Percentiles rank a stretch among this genome's conserved stretches.
Conservation (phyloP, 805 yeast genomes). For the Wickerhamomyces pijperi region DNA sequence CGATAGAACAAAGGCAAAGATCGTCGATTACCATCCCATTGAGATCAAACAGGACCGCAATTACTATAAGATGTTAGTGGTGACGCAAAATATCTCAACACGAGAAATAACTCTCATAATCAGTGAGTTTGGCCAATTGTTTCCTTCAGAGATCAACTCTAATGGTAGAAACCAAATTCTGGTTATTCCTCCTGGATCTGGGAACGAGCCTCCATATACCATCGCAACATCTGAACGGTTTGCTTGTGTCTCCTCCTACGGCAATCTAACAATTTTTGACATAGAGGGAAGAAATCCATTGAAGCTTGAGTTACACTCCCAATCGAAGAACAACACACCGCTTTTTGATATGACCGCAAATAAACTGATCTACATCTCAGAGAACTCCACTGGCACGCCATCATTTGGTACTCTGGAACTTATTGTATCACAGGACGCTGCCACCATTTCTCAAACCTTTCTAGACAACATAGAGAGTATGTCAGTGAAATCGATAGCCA, state of each 20-base stretch:
- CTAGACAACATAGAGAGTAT: too few relatives aligned
- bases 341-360: slow-evolving; percentile 31
- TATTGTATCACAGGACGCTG: too few relatives aligned
- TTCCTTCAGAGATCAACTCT: slow-evolving; percentile 2
- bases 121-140: slow-evolving; percentile 15
- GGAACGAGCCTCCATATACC: slow-evolving; percentile 16
- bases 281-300: slow-evolving; percentile 9
- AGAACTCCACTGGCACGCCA: too few relatives aligned
- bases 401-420: too few relatives aligned
- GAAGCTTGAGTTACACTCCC: too few relatives aligned
- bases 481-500: slow-evolving; percentile 3
- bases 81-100: not conserved
- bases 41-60: slow-evolving; percentile 12
- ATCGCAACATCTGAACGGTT: slow-evolving; percentile 11
- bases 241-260: slow-evolving; percentile 20
- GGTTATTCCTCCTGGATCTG: slow-evolving; percentile 18
- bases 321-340: too few relatives aligned
- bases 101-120: slow-evolving; percentile 7
- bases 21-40: slow-evolving; percentile 18
- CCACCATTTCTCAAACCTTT: too few relatives aligned
- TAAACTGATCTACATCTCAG: slow-evolving; percentile 27
- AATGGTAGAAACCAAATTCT: slow-evolving; percentile 4
- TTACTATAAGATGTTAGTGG: slow-evolving; percentile 14
- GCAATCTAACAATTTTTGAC: slow-evolving; percentile 18
- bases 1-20: slow-evolving; percentile 5